Evolutionary conservation across 208 protist genomes (phyloP), one percentile per base, ranked within the genome.

Genomic region (Entamoeba dispar): DNA sequence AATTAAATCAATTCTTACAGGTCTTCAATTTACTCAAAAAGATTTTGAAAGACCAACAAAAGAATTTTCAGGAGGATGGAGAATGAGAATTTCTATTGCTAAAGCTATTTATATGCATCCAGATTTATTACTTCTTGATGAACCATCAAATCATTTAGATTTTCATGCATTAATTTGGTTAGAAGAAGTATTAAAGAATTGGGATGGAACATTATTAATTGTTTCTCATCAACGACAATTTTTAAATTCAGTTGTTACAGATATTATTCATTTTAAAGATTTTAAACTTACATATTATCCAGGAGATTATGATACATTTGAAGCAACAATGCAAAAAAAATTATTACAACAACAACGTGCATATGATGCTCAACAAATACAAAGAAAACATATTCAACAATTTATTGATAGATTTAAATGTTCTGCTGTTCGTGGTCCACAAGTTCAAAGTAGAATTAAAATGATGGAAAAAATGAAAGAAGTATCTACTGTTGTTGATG

Each of bases 401-500:
- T 92, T 92, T 69, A 50, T 92, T 55, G 49, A 92, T 31, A 51
- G 93, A 31, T 98, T 98, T 94, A 94, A 97, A 43, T 98, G 96
- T 94, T 97, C 96, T 73, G 97, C 97, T 3, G 97, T 95, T 12
- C 96, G 96, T 10, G 97, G 97, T 1, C 96, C 96, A 92, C 97
- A 98, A 97, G 97, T 97, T 55, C 97, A 98, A 95, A 97, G 96
- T 12, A 96, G 97, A 51, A 97, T 98, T 93, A 98, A 98, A 94
- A 95, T 96, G 77, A 49, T 94, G 6, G 69, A 92, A n/a, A 94
- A 94, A 51, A 91, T 94, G 96, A 98, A 93, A 95, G 96, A 98
- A 17, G 97, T 98, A 94, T 97, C 98, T 95, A 97, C 97, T 34
- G 98, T 97, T 49, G 98, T 98, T 95, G 97, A 98, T 94, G 95